phyloP scores from a whole-genome alignment of 306 rosid species.

The Sphenostylis stenocarpa region DNA sequence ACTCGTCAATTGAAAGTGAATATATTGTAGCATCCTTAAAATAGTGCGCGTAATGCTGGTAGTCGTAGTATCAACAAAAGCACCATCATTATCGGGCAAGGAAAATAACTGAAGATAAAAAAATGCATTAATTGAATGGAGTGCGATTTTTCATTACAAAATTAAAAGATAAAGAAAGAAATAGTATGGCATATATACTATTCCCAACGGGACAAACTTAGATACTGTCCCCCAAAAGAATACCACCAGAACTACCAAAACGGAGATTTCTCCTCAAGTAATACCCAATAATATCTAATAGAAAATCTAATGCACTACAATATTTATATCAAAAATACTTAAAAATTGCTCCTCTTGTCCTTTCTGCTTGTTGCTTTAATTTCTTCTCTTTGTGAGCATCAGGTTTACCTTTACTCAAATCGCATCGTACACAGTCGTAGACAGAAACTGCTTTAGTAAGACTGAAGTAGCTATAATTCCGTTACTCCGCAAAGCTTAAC shows the following conservation, averaged over 20 bases:
- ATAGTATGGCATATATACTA: constrained; percentile 42
- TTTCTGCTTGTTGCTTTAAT: constrained; percentile 30
- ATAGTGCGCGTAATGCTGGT: no score
- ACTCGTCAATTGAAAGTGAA: background rate
- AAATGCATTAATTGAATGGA: constrained; percentile 31
- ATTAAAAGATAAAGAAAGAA: constrained; percentile 18
- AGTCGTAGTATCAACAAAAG: no score
- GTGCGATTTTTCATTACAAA: constrained; percentile 40
- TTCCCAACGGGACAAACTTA: constrained; percentile 41
- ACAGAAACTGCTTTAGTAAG: constrained; percentile 38
- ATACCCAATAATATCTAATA: constrained; percentile 45
- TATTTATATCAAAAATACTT: constrained; percentile 45
- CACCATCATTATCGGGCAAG: background rate
- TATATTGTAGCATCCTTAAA: background rate
- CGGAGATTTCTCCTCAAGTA: constrained; percentile 52
- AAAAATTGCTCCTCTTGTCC: constrained; percentile 29
- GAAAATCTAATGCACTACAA: constrained; percentile 48
- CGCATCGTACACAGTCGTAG: constrained; percentile 28
- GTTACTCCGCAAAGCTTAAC: constrained; percentile 40
- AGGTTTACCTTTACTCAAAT: constrained; percentile 48
- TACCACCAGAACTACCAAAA: constrained; percentile 56
- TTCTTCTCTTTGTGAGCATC: constrained; percentile 33
- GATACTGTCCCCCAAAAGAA: constrained; percentile 57
- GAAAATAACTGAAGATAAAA: constrained; percentile 10
- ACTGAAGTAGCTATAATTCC: constrained; percentile 32